Base-by-base conservation (phyloP, 768 basidiomycete genomes). In the Tylopilus balloui region DNA sequence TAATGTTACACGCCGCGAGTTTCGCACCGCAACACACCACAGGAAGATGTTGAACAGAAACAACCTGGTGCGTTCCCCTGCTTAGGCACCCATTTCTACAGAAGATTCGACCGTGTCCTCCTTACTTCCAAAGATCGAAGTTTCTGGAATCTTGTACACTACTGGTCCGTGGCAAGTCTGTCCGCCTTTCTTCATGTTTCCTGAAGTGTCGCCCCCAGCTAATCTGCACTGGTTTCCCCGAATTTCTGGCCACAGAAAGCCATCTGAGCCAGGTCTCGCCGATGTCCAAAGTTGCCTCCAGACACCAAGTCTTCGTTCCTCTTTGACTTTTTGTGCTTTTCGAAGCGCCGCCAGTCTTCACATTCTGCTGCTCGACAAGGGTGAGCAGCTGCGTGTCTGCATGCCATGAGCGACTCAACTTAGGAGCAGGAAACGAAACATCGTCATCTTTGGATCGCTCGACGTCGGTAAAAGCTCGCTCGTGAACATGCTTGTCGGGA, bases 381-480 rank as follows among this genome's bases (percentile, higher is more conserved):
- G 57, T 48, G 32, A 51, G 58, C 31, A 19, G 29, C 37, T 4
- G 28, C 7, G n/a, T 8, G 19, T 49, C 50, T 37, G 20, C 23
- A n/a, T 24, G 2, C 28, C 34, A 24, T 20, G 24, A 11, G 20
- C 27, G 34, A 48, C 49, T 53, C 45, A 50, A 17, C 14, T n/a
- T 11, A 14, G n/a, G 23, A 23, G 2, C 21, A 53, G 53, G 35
- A 27, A 39, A 10, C 43, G 34, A 35, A 57, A 57, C 12, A 47
- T 65, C 2, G 19, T 63, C 46, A 19, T 63, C 41, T 50, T 64
- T 24, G 63, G 62, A 17, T 56, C 61, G 17, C 48, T 63, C 13
- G 63, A 72, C 28, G 42, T 55, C 21, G 68, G 68, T 10, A 75
- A 75, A 51, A 73, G 75, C 54, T 69, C 70, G 7, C 59, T 73